Conservation (phyloP, 1,284 basidiomycete species). For the Phlebopus sp. region DNA sequence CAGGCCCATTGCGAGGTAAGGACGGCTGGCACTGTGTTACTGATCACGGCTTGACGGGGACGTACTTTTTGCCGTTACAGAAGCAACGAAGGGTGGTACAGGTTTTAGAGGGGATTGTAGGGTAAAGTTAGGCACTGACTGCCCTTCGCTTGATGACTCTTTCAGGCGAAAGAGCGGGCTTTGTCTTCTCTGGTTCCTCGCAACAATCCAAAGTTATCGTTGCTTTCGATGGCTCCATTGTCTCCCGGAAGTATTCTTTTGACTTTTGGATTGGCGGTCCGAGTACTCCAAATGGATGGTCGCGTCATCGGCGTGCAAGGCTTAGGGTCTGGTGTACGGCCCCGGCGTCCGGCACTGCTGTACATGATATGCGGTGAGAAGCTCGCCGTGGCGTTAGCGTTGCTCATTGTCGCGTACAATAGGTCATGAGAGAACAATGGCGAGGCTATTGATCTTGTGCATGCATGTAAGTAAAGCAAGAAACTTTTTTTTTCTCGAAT, state of each 20-base stretch:
- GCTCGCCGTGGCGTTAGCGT: slow-evolving; percentile 8
- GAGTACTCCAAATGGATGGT: too few relatives aligned
- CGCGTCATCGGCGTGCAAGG: too few relatives aligned
- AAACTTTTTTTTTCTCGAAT: too few relatives aligned
- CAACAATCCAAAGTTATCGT: not conserved
- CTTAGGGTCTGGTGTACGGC: too few relatives aligned
- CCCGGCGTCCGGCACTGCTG: too few relatives aligned
- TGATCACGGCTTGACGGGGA: slow-evolving; percentile 3
- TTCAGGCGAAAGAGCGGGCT: not conserved
- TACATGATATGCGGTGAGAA: too few relatives aligned
- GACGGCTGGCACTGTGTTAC: slow-evolving; percentile 1
- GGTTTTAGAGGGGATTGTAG: slow-evolving; percentile 35
- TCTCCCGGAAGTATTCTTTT: too few relatives aligned
- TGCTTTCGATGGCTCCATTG: too few relatives aligned
- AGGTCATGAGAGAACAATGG: not conserved
- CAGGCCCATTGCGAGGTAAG: slow-evolving; percentile 55
- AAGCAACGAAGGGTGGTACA: slow-evolving; percentile 41
- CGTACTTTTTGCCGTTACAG: slow-evolving; percentile 28
- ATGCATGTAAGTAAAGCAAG: too few relatives aligned
- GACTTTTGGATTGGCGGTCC: too few relatives aligned
- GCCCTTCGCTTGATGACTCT: slow-evolving; percentile 6
- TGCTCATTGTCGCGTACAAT: not conserved
- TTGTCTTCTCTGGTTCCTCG: not conserved
- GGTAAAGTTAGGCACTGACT: not conserved
- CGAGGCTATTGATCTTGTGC: too few relatives aligned